Evolutionary conservation across 306 rosid species (phyloP).

Genomic region (Nissolia schottii): DNA sequence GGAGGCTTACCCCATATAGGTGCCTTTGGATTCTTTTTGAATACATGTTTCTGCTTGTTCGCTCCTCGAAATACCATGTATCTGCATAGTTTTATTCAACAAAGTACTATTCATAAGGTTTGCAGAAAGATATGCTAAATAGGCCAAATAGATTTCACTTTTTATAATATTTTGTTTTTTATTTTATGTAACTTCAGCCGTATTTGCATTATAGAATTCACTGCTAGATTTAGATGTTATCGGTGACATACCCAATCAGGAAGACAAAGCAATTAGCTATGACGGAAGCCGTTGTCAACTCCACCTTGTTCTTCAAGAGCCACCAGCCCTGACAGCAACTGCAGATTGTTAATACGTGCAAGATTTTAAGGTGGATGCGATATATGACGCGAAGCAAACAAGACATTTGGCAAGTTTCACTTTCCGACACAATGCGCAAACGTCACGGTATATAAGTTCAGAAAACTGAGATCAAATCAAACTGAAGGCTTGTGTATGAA

Average conservation of each 20-base stretch:
- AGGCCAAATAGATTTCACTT: background rate
- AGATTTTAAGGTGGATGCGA: background rate
- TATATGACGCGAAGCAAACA: conserved; percentile 6
- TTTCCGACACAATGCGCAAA: background rate
- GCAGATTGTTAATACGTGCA: conserved; percentile 21
- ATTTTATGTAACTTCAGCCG: background rate
- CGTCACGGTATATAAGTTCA: background rate
- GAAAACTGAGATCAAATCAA: background rate
- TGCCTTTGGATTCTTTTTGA: conserved; percentile 84
- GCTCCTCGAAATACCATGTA: conserved; percentile 94
- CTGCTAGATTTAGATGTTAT: background rate
- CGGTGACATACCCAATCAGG: conserved; percentile 67
- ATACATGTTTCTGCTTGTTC: conserved; percentile 90
- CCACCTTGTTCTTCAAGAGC: conserved; percentile 73
- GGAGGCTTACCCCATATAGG: conserved; percentile 90
- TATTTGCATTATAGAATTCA: conserved; percentile 6
- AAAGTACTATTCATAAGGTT: conserved; percentile 1
- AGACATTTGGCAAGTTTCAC: background rate
- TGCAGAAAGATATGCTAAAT: background rate
- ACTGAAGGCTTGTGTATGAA: background rate
- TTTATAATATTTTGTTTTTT: background rate
- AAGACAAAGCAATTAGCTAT: conserved; percentile 78
- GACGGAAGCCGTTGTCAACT: conserved; percentile 51
- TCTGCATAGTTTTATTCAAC: conserved; percentile 40
- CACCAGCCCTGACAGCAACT: conserved; percentile 79